Base-by-base conservation (phyloP, 495 filamentous ascomycete genomes). In the Xylaria cubensis region DNA sequence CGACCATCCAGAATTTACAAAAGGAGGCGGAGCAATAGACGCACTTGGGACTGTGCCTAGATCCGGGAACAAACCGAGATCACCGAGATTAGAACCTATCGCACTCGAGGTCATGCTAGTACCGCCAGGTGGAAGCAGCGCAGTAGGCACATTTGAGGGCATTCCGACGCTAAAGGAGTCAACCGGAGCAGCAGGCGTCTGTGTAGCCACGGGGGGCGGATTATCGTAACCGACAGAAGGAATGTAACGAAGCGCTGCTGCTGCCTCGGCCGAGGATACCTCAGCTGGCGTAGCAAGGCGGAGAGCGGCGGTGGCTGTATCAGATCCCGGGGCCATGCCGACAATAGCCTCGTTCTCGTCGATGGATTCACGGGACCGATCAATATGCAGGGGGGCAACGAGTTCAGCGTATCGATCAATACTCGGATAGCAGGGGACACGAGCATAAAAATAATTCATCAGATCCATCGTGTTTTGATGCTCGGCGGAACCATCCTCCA, bases 321-420 rank as follows among this genome's bases (percentile, higher is more conserved):
- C 4, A 36, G 63, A 32, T 50, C 29, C 64, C 48, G 24, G 46
- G 17, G 12, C 1, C 46, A 34, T 36, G 8, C 53, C 53, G 17
- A 69, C 21, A 21, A 69, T 6, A 8, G 6, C 15, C 17, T 0
- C 0, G 53, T 69, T 69, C 10, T 46, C 3, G 9, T 34, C 7
- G 3, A 48, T 8, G 0, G 36, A 21, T 26, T 55, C 66, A 15
- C 9, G 32, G 12, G 53, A 32, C 21, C 9, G 9, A 15, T 59
- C 66, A 24, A 69, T 17, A 8, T 46, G 12, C 15, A 58, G 15
- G 7, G 66, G 66, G n/a, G 66, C 66, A 46, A 69, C 53, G 24
- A 21, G 13, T 36, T 50, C 3, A 3, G 66, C 66, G 26, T 69
- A 69, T 32, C 10, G 17, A 9, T 42, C 21, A 9, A 69, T 4